phyloP scores from a whole-genome alignment of 441 rosid genomes.

The Adansonia grandidieri region DNA sequence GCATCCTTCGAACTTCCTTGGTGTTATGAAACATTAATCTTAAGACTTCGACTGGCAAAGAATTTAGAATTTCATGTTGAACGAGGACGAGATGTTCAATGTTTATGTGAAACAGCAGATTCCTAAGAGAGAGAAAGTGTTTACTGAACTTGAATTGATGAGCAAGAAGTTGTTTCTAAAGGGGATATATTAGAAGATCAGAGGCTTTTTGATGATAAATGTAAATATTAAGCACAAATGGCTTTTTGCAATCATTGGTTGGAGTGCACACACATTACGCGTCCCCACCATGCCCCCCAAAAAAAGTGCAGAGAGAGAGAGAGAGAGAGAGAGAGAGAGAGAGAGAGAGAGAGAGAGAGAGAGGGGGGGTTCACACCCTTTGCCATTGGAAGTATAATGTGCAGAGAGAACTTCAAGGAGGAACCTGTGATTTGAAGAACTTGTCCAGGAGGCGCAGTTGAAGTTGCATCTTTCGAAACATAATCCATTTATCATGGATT shows the following conservation, averaged over 20 bases:
- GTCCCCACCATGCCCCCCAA: conserved; percentile 81
- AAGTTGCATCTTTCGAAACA: conserved; percentile 47
- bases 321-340: conserved; percentile 47
- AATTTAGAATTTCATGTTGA: conserved; percentile 60
- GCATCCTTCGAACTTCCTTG: too few species aligned
- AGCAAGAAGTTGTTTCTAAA: conserved; percentile 68
- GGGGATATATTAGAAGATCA: conserved; percentile 74
- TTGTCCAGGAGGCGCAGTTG: conserved; percentile 57
- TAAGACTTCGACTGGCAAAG: conserved; percentile 59
- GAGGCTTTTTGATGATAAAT: conserved; percentile 64
- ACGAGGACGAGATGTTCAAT: conserved; percentile 59
- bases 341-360: conserved; percentile 57
- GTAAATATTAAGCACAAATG: conserved; percentile 42
- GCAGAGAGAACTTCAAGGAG: conserved; percentile 54
- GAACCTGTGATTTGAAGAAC: conserved; percentile 51
- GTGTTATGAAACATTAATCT: conserved; percentile 46
- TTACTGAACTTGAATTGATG: conserved; percentile 49
- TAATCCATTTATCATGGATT: conserved; percentile 50
- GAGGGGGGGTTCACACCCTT: conserved; percentile 61
- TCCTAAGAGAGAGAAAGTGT: conserved; percentile 52
- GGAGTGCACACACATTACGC: conserved; percentile 60
- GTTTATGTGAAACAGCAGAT: conserved; percentile 77
- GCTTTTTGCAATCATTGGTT: conserved; percentile 59
- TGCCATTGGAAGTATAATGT: conserved; percentile 73
- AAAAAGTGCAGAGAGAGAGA: conserved; percentile 70